Evolutionary conservation across 2,329 filamentous ascomycete genomes (phyloP).

Genomic region (Grosmannia penicillata): DNA sequence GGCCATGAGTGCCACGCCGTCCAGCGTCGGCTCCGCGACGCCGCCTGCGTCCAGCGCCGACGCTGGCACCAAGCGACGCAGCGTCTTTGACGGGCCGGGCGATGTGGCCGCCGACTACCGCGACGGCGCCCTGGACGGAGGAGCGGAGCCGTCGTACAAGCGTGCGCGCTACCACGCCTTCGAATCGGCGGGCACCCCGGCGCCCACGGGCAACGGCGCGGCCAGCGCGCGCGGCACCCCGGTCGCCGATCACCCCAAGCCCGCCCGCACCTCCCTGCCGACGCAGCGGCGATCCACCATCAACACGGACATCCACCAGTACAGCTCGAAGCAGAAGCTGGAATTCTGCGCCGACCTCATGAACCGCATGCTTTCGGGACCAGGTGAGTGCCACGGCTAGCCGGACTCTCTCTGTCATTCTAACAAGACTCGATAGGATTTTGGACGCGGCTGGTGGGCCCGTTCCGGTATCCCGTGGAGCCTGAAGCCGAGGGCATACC

Average conservation of each 20-base stretch:
- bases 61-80: constrained; percentile 23
- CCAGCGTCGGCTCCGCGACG: constrained; percentile 21
- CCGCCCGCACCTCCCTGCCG: constrained; percentile 17
- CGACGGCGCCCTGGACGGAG: constrained; percentile 22
- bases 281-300: neutral
- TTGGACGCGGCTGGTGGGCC: constrained; percentile 50
- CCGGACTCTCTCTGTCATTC: constrained; percentile 10
- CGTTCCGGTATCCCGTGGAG: constrained; percentile 45
- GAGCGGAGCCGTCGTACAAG: constrained; percentile 15
- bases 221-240: neutral
- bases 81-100: constrained; percentile 30
- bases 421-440: constrained; percentile 28
- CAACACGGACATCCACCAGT: constrained; percentile 15
- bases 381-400: constrained; percentile 24
- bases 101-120: constrained; percentile 24
- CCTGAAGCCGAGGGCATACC: constrained; percentile 39
- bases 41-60: constrained; percentile 1
- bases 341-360: constrained; percentile 44
- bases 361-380: constrained; percentile 45
- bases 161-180: constrained; percentile 27
- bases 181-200: neutral
- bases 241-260: constrained; percentile 13
- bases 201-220: neutral
- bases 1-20: constrained; percentile 31
- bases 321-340: constrained; percentile 30